These are phyloP conservation scores for Metschnikowia bowlesiae DNA, from an alignment of 805 yeast species.

Conservation along the genomic window DNA sequence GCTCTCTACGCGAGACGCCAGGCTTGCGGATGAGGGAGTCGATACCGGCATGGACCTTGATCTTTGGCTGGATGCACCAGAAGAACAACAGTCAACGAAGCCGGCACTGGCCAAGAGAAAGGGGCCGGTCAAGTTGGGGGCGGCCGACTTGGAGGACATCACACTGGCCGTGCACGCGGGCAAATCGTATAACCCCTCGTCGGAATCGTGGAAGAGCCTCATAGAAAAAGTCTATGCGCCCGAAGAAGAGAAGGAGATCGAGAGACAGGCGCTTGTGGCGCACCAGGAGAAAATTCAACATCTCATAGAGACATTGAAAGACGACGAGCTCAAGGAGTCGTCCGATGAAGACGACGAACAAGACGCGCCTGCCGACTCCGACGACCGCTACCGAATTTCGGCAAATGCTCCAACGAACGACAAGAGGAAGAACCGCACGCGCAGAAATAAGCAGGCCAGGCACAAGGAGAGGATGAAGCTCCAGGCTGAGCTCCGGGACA, in stretches of 20 bases:
- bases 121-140: constrained; percentile 50
- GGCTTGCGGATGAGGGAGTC: constrained; percentile 62
- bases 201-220: constrained; percentile 74
- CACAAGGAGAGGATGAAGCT: constrained; percentile 57
- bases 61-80: constrained; percentile 56
- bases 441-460: constrained; percentile 66
- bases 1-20: constrained; percentile 46
- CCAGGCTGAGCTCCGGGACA: constrained; percentile 50
- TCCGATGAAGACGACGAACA: constrained; percentile 34
- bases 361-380: constrained; percentile 31
- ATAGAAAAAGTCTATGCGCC: constrained; percentile 60
- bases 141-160: constrained; percentile 27
- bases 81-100: constrained; percentile 28
- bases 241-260: constrained; percentile 65
- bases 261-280: constrained; percentile 56
- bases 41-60: constrained; percentile 48
- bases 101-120: constrained; percentile 53
- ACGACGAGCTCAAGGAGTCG: constrained; percentile 43
- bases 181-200: constrained; percentile 87
- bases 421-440: constrained; percentile 71
- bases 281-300: constrained; percentile 60
- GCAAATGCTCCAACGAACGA: constrained; percentile 63
- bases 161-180: constrained; percentile 67
- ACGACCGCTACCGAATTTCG: constrained; percentile 48
- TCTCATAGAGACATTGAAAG: constrained; percentile 59